phyloP scores from a whole-genome alignment of 1,284 basidiomycete species.

The Peniophora sp. region DNA sequence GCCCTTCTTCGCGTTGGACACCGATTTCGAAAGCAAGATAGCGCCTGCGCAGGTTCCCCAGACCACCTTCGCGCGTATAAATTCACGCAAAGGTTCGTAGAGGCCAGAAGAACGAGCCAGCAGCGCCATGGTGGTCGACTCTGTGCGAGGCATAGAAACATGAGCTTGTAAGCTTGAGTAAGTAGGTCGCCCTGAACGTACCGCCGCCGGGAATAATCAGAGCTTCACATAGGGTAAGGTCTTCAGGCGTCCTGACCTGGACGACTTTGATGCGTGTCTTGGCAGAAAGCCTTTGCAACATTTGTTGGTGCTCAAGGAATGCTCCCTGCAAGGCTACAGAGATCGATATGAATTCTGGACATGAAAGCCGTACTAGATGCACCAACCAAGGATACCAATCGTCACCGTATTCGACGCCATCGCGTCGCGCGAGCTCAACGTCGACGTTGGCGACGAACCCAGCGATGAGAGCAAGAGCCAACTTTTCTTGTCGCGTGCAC shows the following conservation, averaged over 20 bases:
- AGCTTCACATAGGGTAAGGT: slow-evolving; percentile 74
- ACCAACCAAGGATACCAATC: slow-evolving; percentile 28
- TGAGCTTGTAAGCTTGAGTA: background rate
- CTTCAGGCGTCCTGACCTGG: slow-evolving; percentile 73
- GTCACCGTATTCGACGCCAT: slow-evolving; percentile 10
- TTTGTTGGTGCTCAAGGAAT: slow-evolving; percentile 81
- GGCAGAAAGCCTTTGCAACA: slow-evolving; percentile 52
- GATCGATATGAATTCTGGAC: background rate
- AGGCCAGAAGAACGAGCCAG: slow-evolving; percentile 77
- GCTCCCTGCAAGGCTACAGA: slow-evolving; percentile 84
- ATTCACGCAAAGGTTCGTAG: slow-evolving; percentile 72
- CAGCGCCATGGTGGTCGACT: slow-evolving; percentile 91
- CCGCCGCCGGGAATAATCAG: slow-evolving; percentile 91
- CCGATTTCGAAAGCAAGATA: slow-evolving; percentile 74
- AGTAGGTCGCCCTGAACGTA: slow-evolving; percentile 15
- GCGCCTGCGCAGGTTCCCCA: slow-evolving; percentile 99
- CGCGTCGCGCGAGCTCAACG: too few relatives aligned
- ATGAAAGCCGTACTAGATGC: background rate
- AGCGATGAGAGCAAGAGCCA: too few relatives aligned
- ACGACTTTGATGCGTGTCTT: slow-evolving; percentile 39
- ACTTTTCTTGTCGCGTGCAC: too few relatives aligned
- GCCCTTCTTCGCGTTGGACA: slow-evolving; percentile 79
- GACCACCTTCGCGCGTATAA: slow-evolving; percentile 62
- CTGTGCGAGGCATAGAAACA: slow-evolving; percentile 30
- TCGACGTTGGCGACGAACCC: too few relatives aligned